phyloP scores from a whole-genome alignment of 83 land plant genomes.

The Picea abies region DNA sequence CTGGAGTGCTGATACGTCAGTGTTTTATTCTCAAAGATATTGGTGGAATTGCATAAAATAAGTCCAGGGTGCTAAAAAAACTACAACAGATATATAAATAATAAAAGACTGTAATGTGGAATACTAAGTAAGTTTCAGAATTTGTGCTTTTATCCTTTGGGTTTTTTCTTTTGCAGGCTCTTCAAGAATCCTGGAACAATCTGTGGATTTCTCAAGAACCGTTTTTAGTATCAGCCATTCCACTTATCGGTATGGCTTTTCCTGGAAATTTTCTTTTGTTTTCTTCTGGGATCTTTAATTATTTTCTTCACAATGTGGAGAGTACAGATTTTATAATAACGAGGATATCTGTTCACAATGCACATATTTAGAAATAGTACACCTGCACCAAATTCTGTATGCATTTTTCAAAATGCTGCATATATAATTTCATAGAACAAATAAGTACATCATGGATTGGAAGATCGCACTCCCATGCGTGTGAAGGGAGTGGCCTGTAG shows the following conservation, averaged over 20 bases:
- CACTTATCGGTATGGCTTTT: constrained; percentile 16
- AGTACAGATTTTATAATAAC: neutral
- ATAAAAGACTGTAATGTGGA: neutral
- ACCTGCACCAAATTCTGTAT: too few relatives aligned
- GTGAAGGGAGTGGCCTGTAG: too few relatives aligned
- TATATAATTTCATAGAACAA: too few relatives aligned
- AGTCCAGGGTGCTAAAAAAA: neutral
- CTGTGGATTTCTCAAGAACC: constrained; percentile 20
- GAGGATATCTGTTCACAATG: neutral
- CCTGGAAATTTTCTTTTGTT: neutral
- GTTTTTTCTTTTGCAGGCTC: constrained; percentile 14
- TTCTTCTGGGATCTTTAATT: neutral
- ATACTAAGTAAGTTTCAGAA: neutral
- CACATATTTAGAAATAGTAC: neutral
- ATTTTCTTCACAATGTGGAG: neutral
- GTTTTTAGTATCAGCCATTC: constrained; percentile 19
- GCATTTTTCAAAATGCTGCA: too few relatives aligned
- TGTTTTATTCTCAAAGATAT: neutral
- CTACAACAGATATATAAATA: neutral
- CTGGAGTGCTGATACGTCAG: too few relatives aligned
- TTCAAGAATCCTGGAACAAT: constrained; percentile 22
- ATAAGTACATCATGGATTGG: too few relatives aligned
- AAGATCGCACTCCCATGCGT: too few relatives aligned
- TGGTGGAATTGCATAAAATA: neutral
- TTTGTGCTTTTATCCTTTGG: constrained; percentile 1